phyloP scores from a whole-genome alignment of 257 asterid genomes.

The Ophiorrhiza pumila region DNA sequence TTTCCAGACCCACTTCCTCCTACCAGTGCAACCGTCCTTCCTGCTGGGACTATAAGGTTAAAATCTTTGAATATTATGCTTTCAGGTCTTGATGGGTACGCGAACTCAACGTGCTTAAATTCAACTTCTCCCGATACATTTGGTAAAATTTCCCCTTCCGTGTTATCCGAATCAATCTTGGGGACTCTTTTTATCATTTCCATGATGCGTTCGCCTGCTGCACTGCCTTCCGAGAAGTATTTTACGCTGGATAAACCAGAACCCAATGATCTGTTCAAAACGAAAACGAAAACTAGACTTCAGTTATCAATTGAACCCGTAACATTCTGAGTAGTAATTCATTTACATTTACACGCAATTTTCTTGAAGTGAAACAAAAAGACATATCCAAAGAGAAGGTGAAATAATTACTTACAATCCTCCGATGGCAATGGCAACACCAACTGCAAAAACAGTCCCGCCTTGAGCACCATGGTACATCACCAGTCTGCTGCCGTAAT shows the following conservation, averaged over 20 bases:
- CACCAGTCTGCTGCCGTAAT: constrained; percentile 77
- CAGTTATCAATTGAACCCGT: not conserved
- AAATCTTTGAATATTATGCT: constrained; percentile 62
- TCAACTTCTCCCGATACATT: constrained; percentile 69
- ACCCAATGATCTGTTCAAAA: constrained; percentile 60
- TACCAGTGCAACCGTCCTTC: constrained; percentile 75
- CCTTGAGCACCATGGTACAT: constrained; percentile 79
- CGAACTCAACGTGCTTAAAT: constrained; percentile 51
- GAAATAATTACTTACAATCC: constrained; percentile 56
- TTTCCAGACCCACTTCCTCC: constrained; percentile 97
- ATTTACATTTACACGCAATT: too few species aligned
- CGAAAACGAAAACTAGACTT: not conserved
- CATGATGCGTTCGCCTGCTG: constrained; percentile 68
- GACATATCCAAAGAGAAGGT: too few species aligned
- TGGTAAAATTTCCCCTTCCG: constrained; percentile 53
- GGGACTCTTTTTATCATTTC: constrained; percentile 70
- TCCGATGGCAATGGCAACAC: constrained; percentile 76
- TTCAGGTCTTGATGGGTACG: constrained; percentile 81
- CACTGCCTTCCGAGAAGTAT: constrained; percentile 77
- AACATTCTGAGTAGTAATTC: too few species aligned
- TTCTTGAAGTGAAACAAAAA: too few species aligned
- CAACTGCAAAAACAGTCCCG: constrained; percentile 86
- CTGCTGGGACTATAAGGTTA: constrained; percentile 58
- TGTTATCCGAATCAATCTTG: constrained; percentile 61
- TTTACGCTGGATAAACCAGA: constrained; percentile 69